Evolutionary conservation across 2,329 filamentous ascomycete genomes (phyloP).

Genomic region (Diatrype stigma): DNA sequence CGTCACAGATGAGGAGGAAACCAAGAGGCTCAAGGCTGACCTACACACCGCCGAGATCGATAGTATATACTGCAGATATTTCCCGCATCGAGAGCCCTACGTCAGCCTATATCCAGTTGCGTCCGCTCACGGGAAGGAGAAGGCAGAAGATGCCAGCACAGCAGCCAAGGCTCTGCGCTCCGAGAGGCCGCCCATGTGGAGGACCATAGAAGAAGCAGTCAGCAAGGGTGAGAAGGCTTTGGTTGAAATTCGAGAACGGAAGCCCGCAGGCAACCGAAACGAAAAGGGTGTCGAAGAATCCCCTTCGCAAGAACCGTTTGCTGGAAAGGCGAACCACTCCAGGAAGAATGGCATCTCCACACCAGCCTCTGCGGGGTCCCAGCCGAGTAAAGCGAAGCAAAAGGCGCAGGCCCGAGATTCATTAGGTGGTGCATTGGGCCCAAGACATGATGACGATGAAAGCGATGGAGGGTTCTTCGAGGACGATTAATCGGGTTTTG

Average conservation of each 20-base stretch:
- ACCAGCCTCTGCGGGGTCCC: conserved; percentile 7
- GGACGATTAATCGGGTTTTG: conserved; percentile 16
- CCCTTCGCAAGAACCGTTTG: conserved; percentile 7
- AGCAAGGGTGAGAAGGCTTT: conserved; percentile 21
- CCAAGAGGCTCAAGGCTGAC: conserved; percentile 46
- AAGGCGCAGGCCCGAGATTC: conserved; percentile 33
- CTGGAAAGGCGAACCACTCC: conserved; percentile 5
- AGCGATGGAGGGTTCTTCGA: conserved; percentile 59
- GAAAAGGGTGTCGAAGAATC: conserved; percentile 6
- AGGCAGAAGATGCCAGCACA: conserved; percentile 36
- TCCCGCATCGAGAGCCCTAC: conserved; percentile 67
- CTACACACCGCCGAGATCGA: conserved; percentile 70
- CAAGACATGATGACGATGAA: conserved; percentile 39
- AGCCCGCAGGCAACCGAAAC: conserved; percentile 8
- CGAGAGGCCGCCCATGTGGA: conserved; percentile 61
- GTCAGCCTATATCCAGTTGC: conserved; percentile 55
- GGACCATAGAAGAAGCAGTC: conserved; percentile 61
- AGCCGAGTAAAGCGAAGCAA: conserved; percentile 20
- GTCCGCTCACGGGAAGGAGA: conserved; percentile 33
- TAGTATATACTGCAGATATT: conserved; percentile 69
- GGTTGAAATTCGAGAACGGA: conserved; percentile 24
- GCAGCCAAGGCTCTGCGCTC: conserved; percentile 38
- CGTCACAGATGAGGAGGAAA: conserved; percentile 47
- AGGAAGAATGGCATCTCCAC: conserved; percentile 11
- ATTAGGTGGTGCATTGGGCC: conserved; percentile 19